These are phyloP conservation scores for Cercospora sp. DNA, from an alignment of 2,329 filamentous ascomycete species.

Conservation along the genomic window DNA sequence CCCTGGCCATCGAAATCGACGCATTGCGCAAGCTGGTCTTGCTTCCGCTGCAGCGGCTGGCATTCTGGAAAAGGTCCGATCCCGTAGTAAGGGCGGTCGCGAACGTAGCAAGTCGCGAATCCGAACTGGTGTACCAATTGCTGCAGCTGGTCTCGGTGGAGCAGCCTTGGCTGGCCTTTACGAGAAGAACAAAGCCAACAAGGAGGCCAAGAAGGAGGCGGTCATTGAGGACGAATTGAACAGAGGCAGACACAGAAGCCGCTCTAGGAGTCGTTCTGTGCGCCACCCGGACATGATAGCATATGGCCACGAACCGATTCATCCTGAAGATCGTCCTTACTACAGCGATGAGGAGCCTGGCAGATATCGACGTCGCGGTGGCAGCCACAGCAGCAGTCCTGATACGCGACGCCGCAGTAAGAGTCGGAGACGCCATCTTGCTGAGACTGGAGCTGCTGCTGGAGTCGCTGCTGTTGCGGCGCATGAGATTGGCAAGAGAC, in stretches of 20 bases:
- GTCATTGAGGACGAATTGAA: conserved; percentile 40
- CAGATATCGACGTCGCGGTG: conserved; percentile 45
- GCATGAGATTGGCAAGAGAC: conserved; percentile 57
- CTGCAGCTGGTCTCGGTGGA: conserved; percentile 61
- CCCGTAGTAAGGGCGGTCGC: conserved; percentile 56
- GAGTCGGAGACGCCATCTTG: conserved; percentile 53
- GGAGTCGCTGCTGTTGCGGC: conserved; percentile 59
- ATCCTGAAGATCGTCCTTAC: conserved; percentile 52
- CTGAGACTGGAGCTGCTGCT: conserved; percentile 58
- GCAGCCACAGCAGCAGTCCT: conserved; percentile 44
- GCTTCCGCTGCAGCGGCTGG: conserved; percentile 63
- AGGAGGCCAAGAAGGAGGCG: conserved; percentile 52
- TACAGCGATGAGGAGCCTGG: conserved; percentile 45
- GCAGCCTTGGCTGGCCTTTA: conserved; percentile 63
- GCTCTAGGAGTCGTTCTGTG: conserved; percentile 38
- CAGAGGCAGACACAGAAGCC: conserved; percentile 29
- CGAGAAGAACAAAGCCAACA: conserved; percentile 62
- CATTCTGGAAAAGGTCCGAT: conserved; percentile 59
- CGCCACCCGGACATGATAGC: conserved; percentile 57
- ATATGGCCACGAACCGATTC: conserved; percentile 63
- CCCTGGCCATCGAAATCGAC: conserved; percentile 56
- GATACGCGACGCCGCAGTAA: conserved; percentile 39
- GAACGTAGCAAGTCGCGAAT: conserved; percentile 56
- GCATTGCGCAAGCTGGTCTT: conserved; percentile 62
- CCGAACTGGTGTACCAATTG: conserved; percentile 59